Conservation (phyloP, 345 rosid genomes). For the Litchi chinensis region DNA sequence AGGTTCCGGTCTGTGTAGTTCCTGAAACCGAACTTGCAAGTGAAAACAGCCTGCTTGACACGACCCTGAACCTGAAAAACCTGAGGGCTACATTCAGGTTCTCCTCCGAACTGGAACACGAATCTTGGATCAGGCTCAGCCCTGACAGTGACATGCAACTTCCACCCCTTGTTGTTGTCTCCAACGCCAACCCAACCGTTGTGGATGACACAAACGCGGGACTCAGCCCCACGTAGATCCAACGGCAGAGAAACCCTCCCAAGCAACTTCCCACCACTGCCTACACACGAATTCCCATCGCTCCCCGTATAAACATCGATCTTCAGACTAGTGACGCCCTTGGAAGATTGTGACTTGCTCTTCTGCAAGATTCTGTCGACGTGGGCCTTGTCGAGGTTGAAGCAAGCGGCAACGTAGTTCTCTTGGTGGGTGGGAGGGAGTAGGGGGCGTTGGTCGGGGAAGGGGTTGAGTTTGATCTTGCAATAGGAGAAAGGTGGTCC, state of each 20-base stretch:
- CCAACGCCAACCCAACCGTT: constrained; percentile 72
- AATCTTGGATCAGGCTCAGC: constrained; percentile 91
- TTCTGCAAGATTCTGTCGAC: constrained; percentile 38
- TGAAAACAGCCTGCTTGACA: constrained; percentile 85
- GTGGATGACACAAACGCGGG: constrained; percentile 54
- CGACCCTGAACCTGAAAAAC: constrained; percentile 90
- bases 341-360: constrained; percentile 22
- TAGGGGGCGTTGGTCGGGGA: constrained; percentile 48
- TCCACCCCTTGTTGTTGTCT: constrained; percentile 32
- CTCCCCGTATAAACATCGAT: constrained; percentile 52
- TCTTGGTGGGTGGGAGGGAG: constrained; percentile 41
- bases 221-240: constrained; percentile 64
- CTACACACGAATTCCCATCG: constrained; percentile 48
- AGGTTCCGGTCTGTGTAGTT: constrained; percentile 58
- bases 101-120: constrained; percentile 82
- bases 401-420: constrained; percentile 57
- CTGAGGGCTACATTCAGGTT: constrained; percentile 97
- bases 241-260: constrained; percentile 59
- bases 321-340: constrained; percentile 27
- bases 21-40: constrained; percentile 87
- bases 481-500: constrained; percentile 49
- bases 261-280: constrained; percentile 41
- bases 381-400: constrained; percentile 54
- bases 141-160: constrained; percentile 56
- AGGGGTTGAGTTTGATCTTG: constrained; percentile 60